Percentiles rank a stretch among this genome's conserved stretches.
phyloP scores from a whole-genome alignment of 75 land plant species.

The Selaginella moellendorffii region DNA sequence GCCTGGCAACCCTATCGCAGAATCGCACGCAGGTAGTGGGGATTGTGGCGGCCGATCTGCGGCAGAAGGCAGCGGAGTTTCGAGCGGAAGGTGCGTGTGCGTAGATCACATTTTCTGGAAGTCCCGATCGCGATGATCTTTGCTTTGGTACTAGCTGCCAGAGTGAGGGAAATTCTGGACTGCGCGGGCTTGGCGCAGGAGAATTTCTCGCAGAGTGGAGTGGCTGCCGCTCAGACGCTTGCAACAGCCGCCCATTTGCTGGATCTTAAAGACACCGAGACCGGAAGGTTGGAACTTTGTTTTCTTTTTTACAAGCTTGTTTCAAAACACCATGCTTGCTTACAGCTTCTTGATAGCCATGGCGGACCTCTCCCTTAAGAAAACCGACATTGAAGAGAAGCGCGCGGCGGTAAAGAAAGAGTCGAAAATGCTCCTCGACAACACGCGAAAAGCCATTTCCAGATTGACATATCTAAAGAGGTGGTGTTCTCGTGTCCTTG shows the following conservation, averaged over 20 bases:
- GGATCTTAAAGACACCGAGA: constrained; percentile 77
- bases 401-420: constrained; percentile 73
- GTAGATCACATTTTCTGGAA: background rate
- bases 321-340: background rate
- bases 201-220: constrained; percentile 53
- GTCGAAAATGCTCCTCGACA: constrained; percentile 71
- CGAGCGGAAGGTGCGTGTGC: constrained; percentile 46
- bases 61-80: constrained; percentile 74
- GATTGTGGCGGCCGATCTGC: constrained; percentile 69
- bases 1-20: constrained; percentile 51
- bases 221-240: constrained; percentile 50
- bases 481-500: too few species aligned
- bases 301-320: background rate
- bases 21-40: constrained; percentile 61
- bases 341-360: constrained; percentile 76
- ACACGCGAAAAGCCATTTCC: constrained; percentile 82
- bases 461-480: constrained; percentile 75
- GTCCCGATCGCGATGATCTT: background rate
- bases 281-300: constrained; percentile 42
- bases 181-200: constrained; percentile 68
- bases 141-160: constrained; percentile 45
- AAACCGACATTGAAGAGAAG: constrained; percentile 75
- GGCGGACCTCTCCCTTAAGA: constrained; percentile 69
- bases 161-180: constrained; percentile 79
- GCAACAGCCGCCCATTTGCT: constrained; percentile 74